Percentiles rank a stretch among this genome's conserved stretches.
These are phyloP conservation scores for Saccharata proteae DNA, from an alignment of 2,329 filamentous ascomycete species.

Conservation along the genomic window DNA sequence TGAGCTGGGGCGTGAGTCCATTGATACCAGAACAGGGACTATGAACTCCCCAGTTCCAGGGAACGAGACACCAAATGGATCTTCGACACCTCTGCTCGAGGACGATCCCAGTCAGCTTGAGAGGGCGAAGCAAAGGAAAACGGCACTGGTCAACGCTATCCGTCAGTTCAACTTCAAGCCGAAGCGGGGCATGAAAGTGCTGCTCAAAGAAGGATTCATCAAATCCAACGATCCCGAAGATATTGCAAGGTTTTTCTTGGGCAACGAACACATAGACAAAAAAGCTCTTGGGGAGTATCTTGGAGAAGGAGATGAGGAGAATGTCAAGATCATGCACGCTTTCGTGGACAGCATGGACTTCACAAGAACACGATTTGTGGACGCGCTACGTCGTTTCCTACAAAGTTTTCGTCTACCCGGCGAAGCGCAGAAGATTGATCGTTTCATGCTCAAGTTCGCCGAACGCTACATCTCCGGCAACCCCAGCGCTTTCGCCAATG, in stretches of 20 bases:
- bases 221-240: conserved; percentile 64
- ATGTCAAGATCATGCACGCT: conserved; percentile 95
- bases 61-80: conserved; percentile 4
- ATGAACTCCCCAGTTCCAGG: conserved; percentile 9
- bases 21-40: conserved; percentile 51
- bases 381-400: conserved; percentile 79
- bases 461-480: conserved; percentile 92
- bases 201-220: conserved; percentile 82
- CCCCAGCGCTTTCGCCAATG: conserved; percentile 94
- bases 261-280: conserved; percentile 80
- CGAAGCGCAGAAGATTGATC: conserved; percentile 97
- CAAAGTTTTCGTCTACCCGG: conserved; percentile 92
- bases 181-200: conserved; percentile 76
- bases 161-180: conserved; percentile 96
- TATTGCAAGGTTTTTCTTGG: conserved; percentile 71
- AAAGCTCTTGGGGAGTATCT: conserved; percentile 86
- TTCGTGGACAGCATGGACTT: conserved; percentile 97
- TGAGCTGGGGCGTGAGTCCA: conserved; percentile 53
- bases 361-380: conserved; percentile 78
- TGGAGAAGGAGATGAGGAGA: conserved; percentile 83
- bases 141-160: conserved; percentile 77
- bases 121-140: conserved; percentile 88
- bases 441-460: conserved; percentile 98
- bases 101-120: conserved; percentile 94
- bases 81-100: conserved; percentile 37